phyloP scores from a whole-genome alignment of 2,329 filamentous ascomycete genomes.

The Lasiodiplodia citricola region DNA sequence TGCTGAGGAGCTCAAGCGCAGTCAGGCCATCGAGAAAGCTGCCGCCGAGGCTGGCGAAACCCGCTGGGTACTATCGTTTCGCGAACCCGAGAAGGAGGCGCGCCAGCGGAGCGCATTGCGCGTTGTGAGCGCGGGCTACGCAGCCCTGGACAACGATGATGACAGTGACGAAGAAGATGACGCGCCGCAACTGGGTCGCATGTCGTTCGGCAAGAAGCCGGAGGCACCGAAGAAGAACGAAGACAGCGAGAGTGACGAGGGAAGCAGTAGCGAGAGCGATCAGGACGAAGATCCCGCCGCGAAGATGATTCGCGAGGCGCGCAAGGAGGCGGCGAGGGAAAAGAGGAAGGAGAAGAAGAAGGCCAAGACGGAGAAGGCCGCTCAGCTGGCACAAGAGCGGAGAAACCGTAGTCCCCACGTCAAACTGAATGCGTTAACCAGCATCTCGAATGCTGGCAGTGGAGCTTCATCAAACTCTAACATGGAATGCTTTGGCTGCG shows the following conservation, averaged over 20 bases:
- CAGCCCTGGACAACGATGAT: slow-evolving; percentile 47
- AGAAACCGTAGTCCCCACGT: slow-evolving; percentile 66
- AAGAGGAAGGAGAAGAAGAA: slow-evolving; percentile 56
- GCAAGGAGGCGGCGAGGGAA: slow-evolving; percentile 51
- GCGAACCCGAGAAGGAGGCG: slow-evolving; percentile 45
- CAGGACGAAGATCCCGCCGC: slow-evolving; percentile 51
- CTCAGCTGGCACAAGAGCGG: slow-evolving; percentile 62
- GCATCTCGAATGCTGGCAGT: slow-evolving; percentile 65
- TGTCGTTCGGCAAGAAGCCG: slow-evolving; percentile 57
- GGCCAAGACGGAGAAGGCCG: slow-evolving; percentile 54
- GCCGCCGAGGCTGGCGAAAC: slow-evolving; percentile 70
- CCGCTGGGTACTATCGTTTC: slow-evolving; percentile 73
- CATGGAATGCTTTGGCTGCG: slow-evolving; percentile 66
- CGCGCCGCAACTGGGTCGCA: slow-evolving; percentile 46
- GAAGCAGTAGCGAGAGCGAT: slow-evolving; percentile 38
- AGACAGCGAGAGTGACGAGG: slow-evolving; percentile 38
- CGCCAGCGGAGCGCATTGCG: slow-evolving; percentile 45
- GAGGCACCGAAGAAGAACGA: slow-evolving; percentile 45
- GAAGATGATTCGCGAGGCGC: slow-evolving; percentile 52
- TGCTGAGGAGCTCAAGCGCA: slow-evolving; percentile 69
- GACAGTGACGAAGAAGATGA: slow-evolving; percentile 41
- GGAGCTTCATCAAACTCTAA: slow-evolving; percentile 32
- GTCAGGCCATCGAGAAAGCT: slow-evolving; percentile 62
- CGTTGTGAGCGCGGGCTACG: slow-evolving; percentile 68
- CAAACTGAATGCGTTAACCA: slow-evolving; percentile 60